These are phyloP conservation scores for Heterobasidion occidentale DNA, from an alignment of 1,284 basidiomycete species.

Conservation along the genomic window DNA sequence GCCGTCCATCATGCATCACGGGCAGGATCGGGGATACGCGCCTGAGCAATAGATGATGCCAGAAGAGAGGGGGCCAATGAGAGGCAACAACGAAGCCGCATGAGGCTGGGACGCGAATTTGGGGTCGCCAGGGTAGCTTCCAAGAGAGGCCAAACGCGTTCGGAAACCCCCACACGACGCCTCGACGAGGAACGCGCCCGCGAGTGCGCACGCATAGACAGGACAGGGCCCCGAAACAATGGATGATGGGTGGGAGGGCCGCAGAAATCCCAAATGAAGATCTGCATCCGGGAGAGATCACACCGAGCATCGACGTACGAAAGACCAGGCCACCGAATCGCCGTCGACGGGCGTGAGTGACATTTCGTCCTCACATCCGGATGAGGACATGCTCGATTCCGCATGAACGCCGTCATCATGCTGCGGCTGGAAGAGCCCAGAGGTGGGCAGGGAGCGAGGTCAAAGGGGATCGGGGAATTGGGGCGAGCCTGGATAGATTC, in stretches of 20 bases:
- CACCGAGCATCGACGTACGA: slow-evolving; percentile 13
- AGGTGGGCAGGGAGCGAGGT: background rate
- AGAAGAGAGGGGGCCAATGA: slow-evolving; percentile 24
- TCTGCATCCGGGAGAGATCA: background rate
- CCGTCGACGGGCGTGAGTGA: slow-evolving; percentile 22
- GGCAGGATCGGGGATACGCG: too few species aligned
- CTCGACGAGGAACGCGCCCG: slow-evolving; percentile 21
- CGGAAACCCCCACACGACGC: slow-evolving; percentile 25
- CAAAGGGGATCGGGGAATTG: background rate
- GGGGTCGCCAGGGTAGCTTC: slow-evolving; percentile 23
- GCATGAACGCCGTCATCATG: too few species aligned
- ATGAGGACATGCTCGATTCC: too few species aligned
- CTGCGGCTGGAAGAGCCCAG: slow-evolving; percentile 7
- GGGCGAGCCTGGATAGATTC: background rate
- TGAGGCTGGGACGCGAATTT: slow-evolving; percentile 16
- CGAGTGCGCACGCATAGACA: slow-evolving; percentile 24
- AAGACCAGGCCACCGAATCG: slow-evolving; percentile 25
- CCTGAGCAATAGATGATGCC: slow-evolving; percentile 28
- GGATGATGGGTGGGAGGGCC: background rate
- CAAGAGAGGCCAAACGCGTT: slow-evolving; percentile 25
- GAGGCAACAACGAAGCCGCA: slow-evolving; percentile 23
- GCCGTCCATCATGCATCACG: background rate
- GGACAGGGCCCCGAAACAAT: slow-evolving; percentile 7
- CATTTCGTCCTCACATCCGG: too few species aligned
- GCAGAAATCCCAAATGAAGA: background rate